Conservation (phyloP, 2,329 filamentous ascomycete species). For the Ascochyta fabae region DNA sequence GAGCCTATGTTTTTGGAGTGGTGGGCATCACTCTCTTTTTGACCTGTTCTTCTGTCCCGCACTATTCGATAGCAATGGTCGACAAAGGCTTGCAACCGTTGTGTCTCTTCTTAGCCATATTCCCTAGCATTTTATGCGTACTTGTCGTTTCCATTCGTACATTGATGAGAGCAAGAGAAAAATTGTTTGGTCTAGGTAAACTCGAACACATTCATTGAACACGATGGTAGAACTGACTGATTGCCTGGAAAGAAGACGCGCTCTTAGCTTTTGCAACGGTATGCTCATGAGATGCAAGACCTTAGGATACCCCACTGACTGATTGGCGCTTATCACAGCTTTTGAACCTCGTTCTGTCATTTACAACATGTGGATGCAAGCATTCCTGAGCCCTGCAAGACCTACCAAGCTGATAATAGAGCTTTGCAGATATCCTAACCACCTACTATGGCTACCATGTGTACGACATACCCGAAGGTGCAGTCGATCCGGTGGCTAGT, state of each 20-base stretch:
- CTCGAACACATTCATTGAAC: neutral
- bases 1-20: too few species aligned
- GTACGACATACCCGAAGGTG: conserved; percentile 21
- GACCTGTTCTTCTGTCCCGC: neutral
- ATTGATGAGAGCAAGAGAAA: neutral
- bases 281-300: neutral
- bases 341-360: conserved; percentile 15
- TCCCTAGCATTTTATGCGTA: conserved; percentile 2
- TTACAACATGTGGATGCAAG: conserved; percentile 18
- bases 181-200: conserved; percentile 4
- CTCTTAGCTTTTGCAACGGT: conserved; percentile 14
- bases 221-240: neutral
- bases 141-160: conserved; percentile 7
- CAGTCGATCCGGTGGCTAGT: conserved; percentile 10
- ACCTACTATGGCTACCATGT: conserved; percentile 24
- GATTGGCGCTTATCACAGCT: neutral
- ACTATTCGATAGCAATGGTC: neutral
- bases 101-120: conserved; percentile 11
- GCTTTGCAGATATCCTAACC: conserved; percentile 8
- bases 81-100: conserved; percentile 8
- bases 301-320: neutral
- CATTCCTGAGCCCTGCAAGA: neutral
- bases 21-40: too few species aligned
- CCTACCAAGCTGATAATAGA: neutral
- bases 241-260: conserved; percentile 3